Base-by-base conservation (phyloP, 495 filamentous ascomycete genomes). In the Neurospora sp. region DNA sequence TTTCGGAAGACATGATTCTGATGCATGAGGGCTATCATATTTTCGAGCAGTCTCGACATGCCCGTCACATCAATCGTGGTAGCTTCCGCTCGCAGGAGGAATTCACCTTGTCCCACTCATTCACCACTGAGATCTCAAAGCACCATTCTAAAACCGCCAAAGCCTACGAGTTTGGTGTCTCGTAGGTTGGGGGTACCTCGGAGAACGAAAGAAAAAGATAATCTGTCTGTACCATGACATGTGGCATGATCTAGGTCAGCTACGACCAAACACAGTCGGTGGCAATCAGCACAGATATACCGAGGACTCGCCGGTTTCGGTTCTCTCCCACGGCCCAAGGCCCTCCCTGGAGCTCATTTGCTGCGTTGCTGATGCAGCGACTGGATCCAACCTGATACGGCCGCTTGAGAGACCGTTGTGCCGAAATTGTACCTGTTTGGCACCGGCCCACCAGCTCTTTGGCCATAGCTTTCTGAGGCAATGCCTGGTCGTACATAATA, bases 171-270 rank as follows among this genome's bases (percentile, higher is more conserved):
- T 31, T 61, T 31, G 53, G 53, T 35, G 22, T 61, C 27, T 53
- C 27, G 53, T 61, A 16, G 12, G 53, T 61, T 61, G 22, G 22
- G 48, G 22, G 20, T 53, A 61, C n/a, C n/a, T 22, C 20, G 8
- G 45, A 53, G 27, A 61, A 16, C 53, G 27, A 27, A 61, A 61
- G 22, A 1, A 31, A 35, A 31, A 35, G 53, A 61, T 8, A 10
- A 31, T 35, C 6, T 65, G 53, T 65, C 31, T 65, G 53, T 37
- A 22, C 41, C 71, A 12, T 73, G 76, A 77, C 76, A 80, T 78
- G 75, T 80, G 75, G 78, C 77, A 76, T 72, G 70, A 73, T 70
- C 65, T 69, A 69, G 70, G 59, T 53, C 77, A 72, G 69, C 70
- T 69, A 69, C 48, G 41, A 70, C 40, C 65, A 74, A 65, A 17